These are phyloP conservation scores for Arachis monticola DNA, from an alignment of 331 rosid genomes.

Conservation along the genomic window DNA sequence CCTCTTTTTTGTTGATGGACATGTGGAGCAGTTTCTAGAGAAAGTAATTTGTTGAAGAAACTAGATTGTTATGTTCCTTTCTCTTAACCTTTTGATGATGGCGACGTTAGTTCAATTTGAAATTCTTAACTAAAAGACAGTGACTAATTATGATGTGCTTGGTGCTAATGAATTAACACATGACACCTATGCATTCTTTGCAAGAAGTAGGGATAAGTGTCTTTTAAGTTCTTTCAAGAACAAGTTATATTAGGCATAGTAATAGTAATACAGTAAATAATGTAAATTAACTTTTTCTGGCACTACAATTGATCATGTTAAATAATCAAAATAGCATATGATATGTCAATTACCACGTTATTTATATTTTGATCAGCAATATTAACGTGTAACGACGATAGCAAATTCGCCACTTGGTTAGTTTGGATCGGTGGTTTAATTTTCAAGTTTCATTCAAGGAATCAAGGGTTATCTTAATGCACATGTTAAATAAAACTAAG, in stretches of 20 bases:
- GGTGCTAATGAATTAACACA: background rate
- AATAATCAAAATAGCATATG: too few species aligned
- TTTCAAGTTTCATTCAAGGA: too few species aligned
- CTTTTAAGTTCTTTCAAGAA: background rate
- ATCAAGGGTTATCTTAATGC: too few species aligned
- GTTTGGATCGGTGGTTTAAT: too few species aligned
- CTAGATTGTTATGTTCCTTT: constrained; percentile 24
- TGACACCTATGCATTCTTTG: background rate
- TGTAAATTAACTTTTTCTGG: too few species aligned
- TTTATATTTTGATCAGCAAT: too few species aligned
- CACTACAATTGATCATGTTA: too few species aligned
- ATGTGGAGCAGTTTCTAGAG: constrained; percentile 1
- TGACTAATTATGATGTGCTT: background rate
- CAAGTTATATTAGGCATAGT: background rate
- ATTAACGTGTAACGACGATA: too few species aligned
- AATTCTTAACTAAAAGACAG: constrained; percentile 19
- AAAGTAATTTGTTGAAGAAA: background rate
- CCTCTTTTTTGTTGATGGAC: background rate
- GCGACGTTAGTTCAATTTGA: constrained; percentile 22
- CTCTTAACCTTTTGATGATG: constrained; percentile 40
- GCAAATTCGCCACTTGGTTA: too few species aligned
- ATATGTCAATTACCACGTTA: too few species aligned
- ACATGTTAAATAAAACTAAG: too few species aligned
- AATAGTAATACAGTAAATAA: background rate
- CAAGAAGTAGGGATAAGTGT: background rate